Base-by-base conservation (phyloP, 495 filamentous ascomycete species). In the Opeltia flavorubescens region DNA sequence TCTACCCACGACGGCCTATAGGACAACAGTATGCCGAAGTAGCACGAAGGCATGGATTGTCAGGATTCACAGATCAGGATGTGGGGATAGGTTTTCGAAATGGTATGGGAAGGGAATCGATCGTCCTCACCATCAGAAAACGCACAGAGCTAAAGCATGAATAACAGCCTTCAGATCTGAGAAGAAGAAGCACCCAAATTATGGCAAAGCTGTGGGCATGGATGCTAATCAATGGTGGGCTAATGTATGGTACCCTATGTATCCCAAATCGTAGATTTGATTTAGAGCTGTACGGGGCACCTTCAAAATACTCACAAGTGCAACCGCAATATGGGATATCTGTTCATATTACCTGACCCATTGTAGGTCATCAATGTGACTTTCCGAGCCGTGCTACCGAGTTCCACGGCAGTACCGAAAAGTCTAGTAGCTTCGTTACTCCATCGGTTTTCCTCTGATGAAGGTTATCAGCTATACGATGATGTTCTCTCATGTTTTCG, bases 141-240 rank as follows among this genome's bases (percentile, higher is more conserved):
- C 35, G 57, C 46, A 12, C 49, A 60, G 15, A 44, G 50, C 20
- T 31, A 50, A 55, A 55, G 60, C 60, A 51, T 39, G 27, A 12
- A 24, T 28, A 13, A 46, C 31, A 58, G 74, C 71, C 1, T 86
- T 73, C 57, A 73, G 69, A 42, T 49, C 59, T 0, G 69, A 78
- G 25, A 52, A 59, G 0, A 61, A 59, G 11, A 50, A 58, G 3
- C 62, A 75, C 46, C 84, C 83, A 0, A 87, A 86, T 50, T 88
- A 84, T 50, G 84, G 84, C 2, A 75, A 66, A 67, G 69, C 51
- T 28, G 65, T 38, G 51, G 81, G 56, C 52, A 67, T 81, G 65
- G 64, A 61, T 5, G 60, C 84, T 0, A 52, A 62, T 25, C 64
- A 70, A 48, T 89, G 84, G 84, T 89, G 84, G 84, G 71, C 68